Evolutionary conservation across 1,284 basidiomycete genomes (phyloP).

Genomic region (Irpex rosettiformis): DNA sequence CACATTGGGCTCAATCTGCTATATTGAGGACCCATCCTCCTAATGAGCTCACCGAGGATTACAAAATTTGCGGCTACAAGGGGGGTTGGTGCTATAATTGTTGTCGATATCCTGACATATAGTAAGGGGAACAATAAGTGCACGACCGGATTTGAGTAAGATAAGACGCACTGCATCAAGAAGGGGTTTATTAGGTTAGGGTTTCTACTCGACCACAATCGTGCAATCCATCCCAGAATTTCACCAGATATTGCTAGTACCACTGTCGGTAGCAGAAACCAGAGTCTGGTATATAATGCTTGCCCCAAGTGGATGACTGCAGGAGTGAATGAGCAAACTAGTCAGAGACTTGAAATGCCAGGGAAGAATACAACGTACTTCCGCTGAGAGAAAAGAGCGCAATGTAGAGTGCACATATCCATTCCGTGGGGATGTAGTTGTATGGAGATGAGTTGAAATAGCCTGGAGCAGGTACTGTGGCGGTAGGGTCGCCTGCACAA

Average conservation of each 20-base stretch:
- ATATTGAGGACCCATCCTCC: conserved; percentile 41
- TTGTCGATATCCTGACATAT: conserved; percentile 36
- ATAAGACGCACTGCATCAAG: conserved; percentile 40
- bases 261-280: conserved; percentile 38
- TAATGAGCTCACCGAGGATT: conserved; percentile 48
- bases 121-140: background rate
- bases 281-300: conserved; percentile 30
- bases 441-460: conserved; percentile 17
- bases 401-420: conserved; percentile 26
- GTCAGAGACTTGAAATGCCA: background rate
- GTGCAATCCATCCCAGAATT: conserved; percentile 36
- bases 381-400: conserved; percentile 12
- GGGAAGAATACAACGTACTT: conserved; percentile 19
- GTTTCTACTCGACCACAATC: conserved; percentile 33
- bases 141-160: background rate
- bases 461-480: background rate
- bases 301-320: conserved; percentile 31
- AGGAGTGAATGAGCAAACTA: background rate
- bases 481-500: background rate
- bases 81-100: conserved; percentile 50
- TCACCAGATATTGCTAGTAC: conserved; percentile 34
- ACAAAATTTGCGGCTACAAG: conserved; percentile 56
- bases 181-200: conserved; percentile 26
- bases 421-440: conserved; percentile 28
- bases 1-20: conserved; percentile 39